A percentile compares a stretch with the other conserved stretches of the same genome.
Evolutionary conservation across 2,329 filamentous ascomycete species (phyloP).

Genomic region (Colletotrichum sp.): DNA sequence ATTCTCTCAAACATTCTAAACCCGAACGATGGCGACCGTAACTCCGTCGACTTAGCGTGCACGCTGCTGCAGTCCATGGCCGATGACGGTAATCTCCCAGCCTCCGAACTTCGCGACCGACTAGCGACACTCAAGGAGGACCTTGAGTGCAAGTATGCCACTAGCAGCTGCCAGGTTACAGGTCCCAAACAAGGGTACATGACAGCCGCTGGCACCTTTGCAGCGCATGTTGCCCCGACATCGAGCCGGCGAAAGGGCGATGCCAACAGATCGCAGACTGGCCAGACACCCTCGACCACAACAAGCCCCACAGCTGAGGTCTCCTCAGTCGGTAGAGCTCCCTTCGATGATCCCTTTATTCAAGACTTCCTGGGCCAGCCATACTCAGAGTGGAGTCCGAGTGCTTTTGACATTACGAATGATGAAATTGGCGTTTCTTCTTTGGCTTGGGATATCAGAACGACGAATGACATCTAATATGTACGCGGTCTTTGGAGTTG

Average conservation of each 20-base stretch:
- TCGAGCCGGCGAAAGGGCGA: not conserved
- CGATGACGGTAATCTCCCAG: slow-evolving; percentile 33
- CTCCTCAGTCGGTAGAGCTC: not conserved
- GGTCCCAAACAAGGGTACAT: not conserved
- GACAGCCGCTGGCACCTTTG: not conserved
- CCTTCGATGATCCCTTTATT: not conserved
- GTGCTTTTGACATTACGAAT: not conserved
- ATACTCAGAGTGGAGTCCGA: not conserved
- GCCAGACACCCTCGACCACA: not conserved
- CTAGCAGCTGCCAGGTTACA: not conserved
- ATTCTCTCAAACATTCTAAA: slow-evolving; percentile 39
- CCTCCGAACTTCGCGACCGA: slow-evolving; percentile 32
- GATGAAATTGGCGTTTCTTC: not conserved
- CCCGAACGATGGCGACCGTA: slow-evolving; percentile 28
- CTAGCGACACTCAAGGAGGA: slow-evolving; percentile 10
- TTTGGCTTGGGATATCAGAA: not conserved
- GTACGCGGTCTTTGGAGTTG: not conserved
- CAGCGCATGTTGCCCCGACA: not conserved
- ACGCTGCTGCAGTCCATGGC: slow-evolving; percentile 34
- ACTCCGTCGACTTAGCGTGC: slow-evolving; percentile 30
- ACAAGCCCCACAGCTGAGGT: not conserved
- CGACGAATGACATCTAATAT: not conserved
- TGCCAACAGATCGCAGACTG: not conserved
- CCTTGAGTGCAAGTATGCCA: not conserved
- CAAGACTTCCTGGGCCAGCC: not conserved